A percentile compares a stretch with the other conserved stretches of the same genome.
These are phyloP conservation scores for Jatropha multifida DNA, from an alignment of 441 rosid genomes.

Conservation along the genomic window DNA sequence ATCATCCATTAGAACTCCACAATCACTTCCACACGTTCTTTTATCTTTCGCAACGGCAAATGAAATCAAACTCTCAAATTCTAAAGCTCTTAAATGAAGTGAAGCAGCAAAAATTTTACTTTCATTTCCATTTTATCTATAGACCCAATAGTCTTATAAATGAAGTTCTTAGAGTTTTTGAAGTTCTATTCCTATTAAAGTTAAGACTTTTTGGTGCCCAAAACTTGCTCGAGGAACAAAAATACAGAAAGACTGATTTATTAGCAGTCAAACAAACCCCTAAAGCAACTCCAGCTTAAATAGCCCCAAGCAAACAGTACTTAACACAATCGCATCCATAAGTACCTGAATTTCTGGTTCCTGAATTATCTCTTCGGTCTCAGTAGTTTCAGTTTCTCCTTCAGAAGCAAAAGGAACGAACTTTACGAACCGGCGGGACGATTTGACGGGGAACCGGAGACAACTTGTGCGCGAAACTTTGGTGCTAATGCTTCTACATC, in stretches of 20 bases:
- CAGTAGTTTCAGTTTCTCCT: constrained; percentile 61
- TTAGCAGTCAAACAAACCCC: neutral
- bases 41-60: neutral
- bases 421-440: constrained; percentile 41
- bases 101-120: no score
- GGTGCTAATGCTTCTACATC: constrained; percentile 29
- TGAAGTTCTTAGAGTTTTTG: neutral
- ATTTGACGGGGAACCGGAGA: constrained; percentile 29
- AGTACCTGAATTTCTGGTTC: constrained; percentile 66
- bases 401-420: constrained; percentile 52
- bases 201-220: neutral
- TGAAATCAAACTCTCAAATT: neutral
- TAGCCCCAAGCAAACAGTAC: neutral
- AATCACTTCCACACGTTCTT: neutral
- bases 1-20: neutral
- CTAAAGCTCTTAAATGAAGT: neutral
- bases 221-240: neutral
- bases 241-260: neutral
- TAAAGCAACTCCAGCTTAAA: neutral
- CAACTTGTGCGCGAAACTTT: constrained; percentile 19
- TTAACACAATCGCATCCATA: neutral
- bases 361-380: constrained; percentile 46
- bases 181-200: neutral
- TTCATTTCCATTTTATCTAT: neutral
- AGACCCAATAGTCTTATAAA: neutral